These are phyloP conservation scores for Colletotrichum aenigma DNA, from an alignment of 2,329 filamentous ascomycete genomes.

Conservation along the genomic window DNA sequence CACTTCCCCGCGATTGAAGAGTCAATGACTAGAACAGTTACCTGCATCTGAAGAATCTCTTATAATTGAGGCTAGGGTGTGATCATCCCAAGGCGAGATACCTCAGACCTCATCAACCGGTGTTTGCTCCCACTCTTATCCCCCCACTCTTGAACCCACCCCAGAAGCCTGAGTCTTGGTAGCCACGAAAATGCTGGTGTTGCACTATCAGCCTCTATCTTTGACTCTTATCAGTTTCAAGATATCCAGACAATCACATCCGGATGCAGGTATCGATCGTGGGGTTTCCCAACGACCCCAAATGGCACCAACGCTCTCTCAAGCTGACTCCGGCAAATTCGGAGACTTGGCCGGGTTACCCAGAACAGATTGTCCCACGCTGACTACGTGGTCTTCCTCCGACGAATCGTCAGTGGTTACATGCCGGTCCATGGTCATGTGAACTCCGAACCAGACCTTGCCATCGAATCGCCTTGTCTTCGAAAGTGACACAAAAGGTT, in stretches of 20 bases:
- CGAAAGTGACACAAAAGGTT: neutral
- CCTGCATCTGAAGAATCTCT: neutral
- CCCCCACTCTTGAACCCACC: neutral
- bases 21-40: neutral
- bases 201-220: neutral
- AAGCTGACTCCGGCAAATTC: neutral
- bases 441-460: neutral
- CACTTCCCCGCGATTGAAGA: neutral
- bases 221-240: neutral
- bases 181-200: neutral
- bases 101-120: too few species aligned
- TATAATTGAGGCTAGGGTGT: neutral
- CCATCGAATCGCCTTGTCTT: neutral
- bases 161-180: neutral
- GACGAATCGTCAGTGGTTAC: fast-evolving
- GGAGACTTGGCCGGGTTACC: neutral
- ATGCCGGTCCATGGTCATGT: neutral
- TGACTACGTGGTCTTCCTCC: neutral
- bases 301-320: neutral
- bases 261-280: neutral
- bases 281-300: neutral
- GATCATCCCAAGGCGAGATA: neutral
- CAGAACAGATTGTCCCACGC: neutral
- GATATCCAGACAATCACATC: neutral
- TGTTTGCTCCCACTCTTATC: neutral